Evolutionary conservation across 129 eudicot species (phyloP).

Genomic region (Lactuca saligna): DNA sequence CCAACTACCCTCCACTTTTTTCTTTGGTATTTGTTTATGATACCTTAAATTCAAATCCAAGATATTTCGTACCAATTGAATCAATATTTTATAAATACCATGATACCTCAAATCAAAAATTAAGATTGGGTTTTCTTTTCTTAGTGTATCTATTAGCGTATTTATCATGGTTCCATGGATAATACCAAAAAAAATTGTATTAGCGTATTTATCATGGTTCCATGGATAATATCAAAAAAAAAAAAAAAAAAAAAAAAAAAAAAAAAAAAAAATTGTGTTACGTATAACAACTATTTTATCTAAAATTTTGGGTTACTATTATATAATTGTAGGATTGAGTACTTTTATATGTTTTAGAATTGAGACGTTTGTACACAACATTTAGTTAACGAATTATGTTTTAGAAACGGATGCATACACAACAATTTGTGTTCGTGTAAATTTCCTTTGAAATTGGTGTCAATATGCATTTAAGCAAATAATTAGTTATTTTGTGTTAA

Average conservation of each 20-base stretch:
- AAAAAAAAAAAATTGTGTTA: no score
- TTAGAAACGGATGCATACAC: no score
- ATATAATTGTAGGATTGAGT: neutral
- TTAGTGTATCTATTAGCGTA: no score
- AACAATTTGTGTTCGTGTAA: no score
- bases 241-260: no score
- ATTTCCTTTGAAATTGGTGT: no score
- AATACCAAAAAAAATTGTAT: neutral
- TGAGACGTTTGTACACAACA: no score
- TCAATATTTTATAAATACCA: neutral
- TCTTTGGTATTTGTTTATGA: neutral
- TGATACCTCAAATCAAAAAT: neutral
- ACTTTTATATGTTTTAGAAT: neutral
- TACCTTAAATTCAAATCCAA: neutral
- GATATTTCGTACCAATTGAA: neutral
- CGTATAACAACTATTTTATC: neutral
- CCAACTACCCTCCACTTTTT: slow-evolving; percentile 29
- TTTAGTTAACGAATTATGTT: no score
- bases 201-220: neutral
- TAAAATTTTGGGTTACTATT: neutral
- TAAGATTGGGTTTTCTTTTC: neutral
- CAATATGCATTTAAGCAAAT: neutral
- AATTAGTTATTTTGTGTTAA: neutral
- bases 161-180: neutral
- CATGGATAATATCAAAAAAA: neutral